A percentile compares a stretch with the other conserved stretches of the same genome.
Evolutionary conservation across 345 rosid species (phyloP).

Genomic region (Eucalyptus globulus): DNA sequence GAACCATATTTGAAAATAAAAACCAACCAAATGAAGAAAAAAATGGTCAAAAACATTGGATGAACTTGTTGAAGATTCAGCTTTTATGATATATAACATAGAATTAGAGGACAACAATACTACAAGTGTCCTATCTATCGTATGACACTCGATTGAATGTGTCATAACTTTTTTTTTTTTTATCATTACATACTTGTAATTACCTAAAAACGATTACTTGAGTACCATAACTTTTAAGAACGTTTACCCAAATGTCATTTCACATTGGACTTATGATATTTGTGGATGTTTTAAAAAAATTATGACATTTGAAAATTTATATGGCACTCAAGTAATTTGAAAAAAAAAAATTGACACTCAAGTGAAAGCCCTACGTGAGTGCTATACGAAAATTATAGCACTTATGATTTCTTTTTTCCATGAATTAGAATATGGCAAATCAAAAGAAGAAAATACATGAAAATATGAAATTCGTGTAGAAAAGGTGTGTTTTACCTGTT

Average conservation of each 20-base stretch:
- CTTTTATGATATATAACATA: no score
- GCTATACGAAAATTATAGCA: no score
- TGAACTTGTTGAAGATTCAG: background rate
- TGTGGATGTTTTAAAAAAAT: background rate
- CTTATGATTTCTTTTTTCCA: no score
- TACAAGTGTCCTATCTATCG: background rate
- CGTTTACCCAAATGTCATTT: no score
- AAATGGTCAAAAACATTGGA: background rate
- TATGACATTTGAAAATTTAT: background rate
- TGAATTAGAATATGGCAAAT: no score
- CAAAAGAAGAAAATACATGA: no score
- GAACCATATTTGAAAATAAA: background rate
- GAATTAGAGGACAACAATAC: background rate
- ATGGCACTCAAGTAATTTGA: no score
- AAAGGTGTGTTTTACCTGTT: background rate
- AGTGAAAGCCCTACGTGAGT: no score
- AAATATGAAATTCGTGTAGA: background rate
- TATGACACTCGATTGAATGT: accelerated
- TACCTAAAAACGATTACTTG: no score
- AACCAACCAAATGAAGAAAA: background rate
- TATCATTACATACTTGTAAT: accelerated
- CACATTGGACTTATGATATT: accelerated
- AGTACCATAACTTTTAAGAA: background rate
- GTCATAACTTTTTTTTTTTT: no score
- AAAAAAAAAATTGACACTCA: no score